These are phyloP conservation scores for Aspergillus fumigatus DNA, from an alignment of 2,329 filamentous ascomycete genomes.

Conservation along the genomic window DNA sequence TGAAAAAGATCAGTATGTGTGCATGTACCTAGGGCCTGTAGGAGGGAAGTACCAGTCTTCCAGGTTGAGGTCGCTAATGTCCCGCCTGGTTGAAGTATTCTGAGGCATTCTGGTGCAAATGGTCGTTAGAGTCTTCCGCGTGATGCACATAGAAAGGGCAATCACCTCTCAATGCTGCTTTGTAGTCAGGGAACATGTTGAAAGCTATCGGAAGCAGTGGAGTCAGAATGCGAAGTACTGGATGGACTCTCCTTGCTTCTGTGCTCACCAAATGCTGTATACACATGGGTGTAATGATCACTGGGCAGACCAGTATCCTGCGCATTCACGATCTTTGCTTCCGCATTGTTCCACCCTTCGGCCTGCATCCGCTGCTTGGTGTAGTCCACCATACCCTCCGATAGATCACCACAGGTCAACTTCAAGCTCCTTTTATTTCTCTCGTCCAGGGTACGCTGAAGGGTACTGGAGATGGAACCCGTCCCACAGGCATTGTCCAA, in stretches of 20 bases:
- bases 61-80: conserved; percentile 32
- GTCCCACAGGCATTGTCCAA: conserved; percentile 54
- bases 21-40: no score
- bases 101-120: conserved; percentile 22
- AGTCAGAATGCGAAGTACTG: not conserved
- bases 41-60: conserved; percentile 22
- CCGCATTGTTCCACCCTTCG: conserved; percentile 22
- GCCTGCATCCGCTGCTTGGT: conserved; percentile 35
- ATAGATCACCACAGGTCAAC: conserved; percentile 48
- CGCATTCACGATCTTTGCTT: not conserved
- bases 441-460: conserved; percentile 39
- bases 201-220: conserved; percentile 24
- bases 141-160: not conserved
- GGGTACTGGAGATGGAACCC: conserved; percentile 46
- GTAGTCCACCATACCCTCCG: conserved; percentile 40
- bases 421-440: conserved; percentile 41
- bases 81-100: conserved; percentile 34
- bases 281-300: conserved; percentile 42
- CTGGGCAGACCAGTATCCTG: conserved; percentile 33
- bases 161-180: conserved; percentile 34
- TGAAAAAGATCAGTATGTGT: no score
- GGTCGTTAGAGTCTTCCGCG: not conserved
- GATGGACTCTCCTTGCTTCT: no score
- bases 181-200: conserved; percentile 44
- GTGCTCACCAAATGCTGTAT: conserved; percentile 42